Base-by-base conservation (phyloP, 2,329 filamentous ascomycete species). In the Aspergillus sp. region DNA sequence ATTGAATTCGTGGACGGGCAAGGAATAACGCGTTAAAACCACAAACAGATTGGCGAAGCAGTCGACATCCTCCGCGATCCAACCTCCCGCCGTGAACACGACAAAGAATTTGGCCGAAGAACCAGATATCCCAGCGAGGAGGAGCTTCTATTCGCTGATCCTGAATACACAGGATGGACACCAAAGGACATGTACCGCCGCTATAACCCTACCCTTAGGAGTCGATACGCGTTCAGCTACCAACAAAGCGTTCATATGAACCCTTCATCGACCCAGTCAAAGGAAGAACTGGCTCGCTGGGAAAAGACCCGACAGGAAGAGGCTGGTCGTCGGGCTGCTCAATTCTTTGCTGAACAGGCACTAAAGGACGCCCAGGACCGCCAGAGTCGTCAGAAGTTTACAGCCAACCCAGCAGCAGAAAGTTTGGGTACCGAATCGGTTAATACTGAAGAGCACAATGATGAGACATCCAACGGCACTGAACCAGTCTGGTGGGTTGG, bases 31-130 rank as follows among this genome's bases (percentile, higher is more conserved):
- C 48, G 43, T 39, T 50, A 23, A 9, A 52, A 33, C 14, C 45
- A 37, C 59, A 75, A 48, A 37, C 58, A 75, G 73, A 69, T 73
- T 33, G 64, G 68, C 40, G 57, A 73, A 58, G 73, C 73, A 9
- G 60, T 69, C 35, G 71, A 74, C n/a, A 58, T 64, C 8, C 72
- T 75, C 33, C 71, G 71, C 17, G 70, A 75, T 31, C 57, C 66
- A 11, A 19, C 31, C 21, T 61, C 63, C 6, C 69, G 69, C 9
- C 17, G 27, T 21, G 39, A 57, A 17, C 67, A 72, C 41, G 66
- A 73, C 21, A 21, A 60, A 14, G 49, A 61, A 2, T 63, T 70
- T 21, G 12, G 31, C 19, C 35, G 49, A 9, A 40, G 44, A 19
- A 35, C 21, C 17, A 39, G 23, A 45, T 23, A 25, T n/a, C 8